phyloP scores from a whole-genome alignment of 768 basidiomycete species.

The Suillus luteus region DNA sequence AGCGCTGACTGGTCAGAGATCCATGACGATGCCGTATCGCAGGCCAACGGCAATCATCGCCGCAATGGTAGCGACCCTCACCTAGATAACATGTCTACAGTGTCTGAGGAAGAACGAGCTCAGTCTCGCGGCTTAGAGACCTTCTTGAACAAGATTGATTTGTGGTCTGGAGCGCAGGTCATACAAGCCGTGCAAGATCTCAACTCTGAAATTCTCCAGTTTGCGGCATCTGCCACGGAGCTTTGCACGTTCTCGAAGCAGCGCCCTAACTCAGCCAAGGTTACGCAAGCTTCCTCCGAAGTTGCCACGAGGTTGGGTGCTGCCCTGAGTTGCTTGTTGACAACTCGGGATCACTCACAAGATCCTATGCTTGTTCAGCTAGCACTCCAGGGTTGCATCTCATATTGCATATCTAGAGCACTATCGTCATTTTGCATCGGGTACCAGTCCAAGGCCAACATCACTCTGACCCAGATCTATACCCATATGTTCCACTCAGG shows the following conservation, averaged over 20 bases:
- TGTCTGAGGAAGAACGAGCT: conserved; percentile 56
- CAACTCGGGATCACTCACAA: conserved; percentile 66
- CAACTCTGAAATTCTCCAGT: conserved; percentile 81
- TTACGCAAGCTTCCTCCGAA: conserved; percentile 57
- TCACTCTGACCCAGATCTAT: conserved; percentile 62
- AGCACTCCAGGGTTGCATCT: conserved; percentile 70
- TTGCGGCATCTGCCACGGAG: conserved; percentile 75
- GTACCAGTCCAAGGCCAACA: conserved; percentile 69
- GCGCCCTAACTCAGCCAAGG: conserved; percentile 41
- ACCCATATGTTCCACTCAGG: conserved; percentile 57
- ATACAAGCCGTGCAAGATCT: conserved; percentile 79
- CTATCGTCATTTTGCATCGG: conserved; percentile 75
- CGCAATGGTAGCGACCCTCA: conserved; percentile 16
- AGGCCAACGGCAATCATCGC: conserved; percentile 17
- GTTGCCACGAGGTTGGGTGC: conserved; percentile 65
- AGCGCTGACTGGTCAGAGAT: conserved; percentile 37
- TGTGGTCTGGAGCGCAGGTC: conserved; percentile 76
- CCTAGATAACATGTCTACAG: conserved; percentile 31
- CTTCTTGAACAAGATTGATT: conserved; percentile 73
- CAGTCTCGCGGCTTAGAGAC: conserved; percentile 59
- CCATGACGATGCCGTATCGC: conserved; percentile 22
- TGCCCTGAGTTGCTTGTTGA: conserved; percentile 59
- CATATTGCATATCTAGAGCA: conserved; percentile 66
- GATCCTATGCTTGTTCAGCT: conserved; percentile 79
- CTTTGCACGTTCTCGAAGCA: conserved; percentile 54